A percentile compares a stretch with the other conserved stretches of the same genome.
phyloP scores from a whole-genome alignment of 495 filamentous ascomycete species.

The Talaromyces ruber region DNA sequence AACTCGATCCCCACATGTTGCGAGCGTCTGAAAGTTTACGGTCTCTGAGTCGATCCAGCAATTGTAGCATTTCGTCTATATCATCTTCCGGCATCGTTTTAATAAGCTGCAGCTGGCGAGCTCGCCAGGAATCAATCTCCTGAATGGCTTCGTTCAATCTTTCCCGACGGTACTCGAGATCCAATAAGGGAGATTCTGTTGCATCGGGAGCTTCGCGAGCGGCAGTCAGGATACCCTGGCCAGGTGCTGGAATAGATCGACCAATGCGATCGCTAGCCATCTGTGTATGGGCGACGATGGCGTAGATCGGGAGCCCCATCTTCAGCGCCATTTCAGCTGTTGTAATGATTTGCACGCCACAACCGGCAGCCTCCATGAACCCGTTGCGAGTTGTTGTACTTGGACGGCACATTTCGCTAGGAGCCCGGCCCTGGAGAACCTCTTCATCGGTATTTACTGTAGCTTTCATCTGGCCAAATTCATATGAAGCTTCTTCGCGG shows the following conservation, averaged over 20 bases:
- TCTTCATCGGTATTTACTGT: constrained; percentile 12
- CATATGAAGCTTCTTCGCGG: constrained; percentile 10
- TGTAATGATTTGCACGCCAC: constrained; percentile 15
- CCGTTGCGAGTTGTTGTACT: constrained; percentile 9
- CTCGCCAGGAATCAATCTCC: background rate
- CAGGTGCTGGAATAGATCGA: constrained; percentile 18
- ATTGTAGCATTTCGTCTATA: background rate
- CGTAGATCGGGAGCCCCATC: constrained; percentile 16
- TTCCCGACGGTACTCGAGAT: background rate
- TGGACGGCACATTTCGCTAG: constrained; percentile 16
- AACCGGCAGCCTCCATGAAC: constrained; percentile 15
- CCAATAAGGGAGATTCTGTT: constrained; percentile 7
- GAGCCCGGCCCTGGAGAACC: constrained; percentile 6
- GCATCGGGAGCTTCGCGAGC: constrained; percentile 7
- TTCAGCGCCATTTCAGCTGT: constrained; percentile 13
- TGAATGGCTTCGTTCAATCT: constrained; percentile 5
- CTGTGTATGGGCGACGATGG: constrained; percentile 8
- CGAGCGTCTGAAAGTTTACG: background rate
- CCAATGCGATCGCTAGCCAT: constrained; percentile 15
- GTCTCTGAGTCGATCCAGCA: background rate
- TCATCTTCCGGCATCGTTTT: background rate
- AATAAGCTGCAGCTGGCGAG: background rate
- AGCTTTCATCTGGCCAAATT: constrained; percentile 15
- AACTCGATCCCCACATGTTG: constrained; percentile 10
- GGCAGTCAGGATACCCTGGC: constrained; percentile 13